Evolutionary conservation across 78 protist species (phyloP).

Genomic region (Speleostelium caveatum): DNA sequence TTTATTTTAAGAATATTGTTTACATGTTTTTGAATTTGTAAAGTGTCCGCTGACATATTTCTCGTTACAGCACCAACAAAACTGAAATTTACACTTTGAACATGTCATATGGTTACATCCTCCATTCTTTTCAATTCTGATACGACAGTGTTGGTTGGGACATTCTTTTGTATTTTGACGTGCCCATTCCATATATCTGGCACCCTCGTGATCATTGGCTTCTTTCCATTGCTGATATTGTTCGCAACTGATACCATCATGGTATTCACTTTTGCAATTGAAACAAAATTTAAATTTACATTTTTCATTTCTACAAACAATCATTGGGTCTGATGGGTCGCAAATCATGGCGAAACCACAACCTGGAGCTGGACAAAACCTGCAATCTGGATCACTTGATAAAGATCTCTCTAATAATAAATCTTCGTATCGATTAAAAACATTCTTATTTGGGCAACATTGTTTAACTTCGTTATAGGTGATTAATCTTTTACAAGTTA

Average conservation of each 20-base stretch:
- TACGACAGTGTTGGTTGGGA: conserved; percentile 80
- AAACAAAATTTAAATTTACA: conserved; percentile 70
- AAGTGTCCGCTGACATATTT: neutral
- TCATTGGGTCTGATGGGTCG: neutral
- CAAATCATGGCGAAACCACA: conserved; percentile 53
- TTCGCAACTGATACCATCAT: conserved; percentile 14
- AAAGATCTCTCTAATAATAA: neutral
- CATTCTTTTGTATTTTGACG: conserved; percentile 55
- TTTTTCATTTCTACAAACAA: conserved; percentile 13
- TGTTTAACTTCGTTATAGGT: conserved; percentile 55
- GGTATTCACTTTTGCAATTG: conserved; percentile 39
- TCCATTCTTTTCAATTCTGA: conserved; percentile 80
- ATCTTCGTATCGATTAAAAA: conserved; percentile 24
- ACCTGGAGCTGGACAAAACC: conserved; percentile 52
- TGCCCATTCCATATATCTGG: conserved; percentile 21
- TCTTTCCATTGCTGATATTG: conserved; percentile 9
- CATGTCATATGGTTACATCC: conserved; percentile 87
- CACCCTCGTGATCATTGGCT: conserved; percentile 6
- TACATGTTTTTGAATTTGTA: neutral
- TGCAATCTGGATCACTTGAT: conserved; percentile 16
- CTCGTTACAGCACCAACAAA: conserved; percentile 61
- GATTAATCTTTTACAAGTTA: neutral
- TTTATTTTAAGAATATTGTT: conserved; percentile 33
- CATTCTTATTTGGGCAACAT: neutral
- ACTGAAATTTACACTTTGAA: conserved; percentile 23